Evolutionary conservation across 2,329 filamentous ascomycete genomes (phyloP).

Genomic region (Beauveria rudraprayagi): DNA sequence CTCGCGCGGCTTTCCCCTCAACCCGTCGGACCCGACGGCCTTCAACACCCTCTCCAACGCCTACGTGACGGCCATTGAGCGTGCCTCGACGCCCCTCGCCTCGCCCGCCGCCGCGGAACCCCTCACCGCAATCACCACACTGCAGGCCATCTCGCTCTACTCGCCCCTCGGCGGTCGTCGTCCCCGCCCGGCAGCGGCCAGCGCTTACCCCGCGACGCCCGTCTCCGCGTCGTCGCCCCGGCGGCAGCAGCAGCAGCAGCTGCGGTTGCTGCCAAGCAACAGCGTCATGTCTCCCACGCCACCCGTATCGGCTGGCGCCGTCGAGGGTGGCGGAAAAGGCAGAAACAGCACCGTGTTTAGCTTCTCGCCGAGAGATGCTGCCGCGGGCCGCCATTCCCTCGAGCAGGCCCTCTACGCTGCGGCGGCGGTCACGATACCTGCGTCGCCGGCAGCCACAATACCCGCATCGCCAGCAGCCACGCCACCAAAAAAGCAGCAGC

Average conservation of each 20-base stretch:
- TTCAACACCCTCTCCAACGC: conserved; percentile 61
- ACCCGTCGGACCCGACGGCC: conserved; percentile 52
- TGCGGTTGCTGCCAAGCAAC: conserved; percentile 39
- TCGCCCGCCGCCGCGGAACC: conserved; percentile 39
- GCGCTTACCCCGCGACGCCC: conserved; percentile 40
- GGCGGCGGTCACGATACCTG: not conserved
- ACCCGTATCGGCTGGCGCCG: conserved; percentile 45
- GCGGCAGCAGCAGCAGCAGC: conserved; percentile 28
- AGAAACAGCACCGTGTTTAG: conserved; percentile 33
- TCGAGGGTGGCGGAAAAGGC: conserved; percentile 24
- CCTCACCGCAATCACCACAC: conserved; percentile 41
- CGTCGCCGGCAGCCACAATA: not conserved
- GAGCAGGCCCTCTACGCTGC: conserved; percentile 2
- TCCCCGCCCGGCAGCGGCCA: not conserved
- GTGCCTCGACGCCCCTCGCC: conserved; percentile 25
- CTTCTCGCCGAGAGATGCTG: conserved; percentile 32
- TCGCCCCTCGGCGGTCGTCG: conserved; percentile 23
- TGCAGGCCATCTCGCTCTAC: conserved; percentile 23
- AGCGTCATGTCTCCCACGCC: conserved; percentile 53
- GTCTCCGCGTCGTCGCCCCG: conserved; percentile 27
- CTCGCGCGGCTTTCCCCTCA: conserved; percentile 27
- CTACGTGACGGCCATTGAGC: conserved; percentile 55
- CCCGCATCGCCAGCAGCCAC: not conserved
- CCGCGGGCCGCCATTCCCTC: conserved; percentile 5
- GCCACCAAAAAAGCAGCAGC: not conserved